A percentile compares a stretch with the other conserved stretches of the same genome.
Evolutionary conservation across 2,329 filamentous ascomycete species (phyloP).

Genomic region (Emmonsia crescens): DNA sequence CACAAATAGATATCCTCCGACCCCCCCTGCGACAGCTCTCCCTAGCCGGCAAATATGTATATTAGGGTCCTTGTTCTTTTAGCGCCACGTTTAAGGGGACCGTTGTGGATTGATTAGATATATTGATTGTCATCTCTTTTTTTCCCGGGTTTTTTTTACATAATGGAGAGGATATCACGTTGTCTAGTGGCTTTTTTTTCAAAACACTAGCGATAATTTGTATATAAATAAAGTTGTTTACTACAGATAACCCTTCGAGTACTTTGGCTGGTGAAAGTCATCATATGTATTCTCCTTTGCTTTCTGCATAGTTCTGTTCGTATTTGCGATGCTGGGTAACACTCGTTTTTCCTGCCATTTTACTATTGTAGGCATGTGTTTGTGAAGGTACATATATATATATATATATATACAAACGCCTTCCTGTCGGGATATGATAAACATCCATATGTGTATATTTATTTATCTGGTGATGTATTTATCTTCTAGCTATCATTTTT

Average conservation of each 20-base stretch:
- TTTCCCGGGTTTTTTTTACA: background rate
- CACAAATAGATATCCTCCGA: background rate
- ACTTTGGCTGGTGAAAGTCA: background rate
- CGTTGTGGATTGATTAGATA: background rate
- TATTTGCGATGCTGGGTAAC: background rate
- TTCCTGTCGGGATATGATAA: too few species aligned
- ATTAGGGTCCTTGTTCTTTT: background rate
- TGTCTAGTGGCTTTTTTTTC: background rate
- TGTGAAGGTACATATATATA: background rate
- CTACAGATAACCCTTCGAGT: background rate
- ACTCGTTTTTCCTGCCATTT: background rate
- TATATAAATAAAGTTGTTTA: background rate
- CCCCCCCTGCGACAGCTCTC: background rate
- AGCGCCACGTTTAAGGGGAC: background rate
- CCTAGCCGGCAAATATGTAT: background rate
- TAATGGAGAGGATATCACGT: background rate
- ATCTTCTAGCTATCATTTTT: too few species aligned
- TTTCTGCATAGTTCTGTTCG: background rate
- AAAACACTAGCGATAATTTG: background rate
- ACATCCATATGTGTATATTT: background rate
- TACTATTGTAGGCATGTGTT: too few species aligned
- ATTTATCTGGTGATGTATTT: background rate
- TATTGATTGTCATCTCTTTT: background rate
- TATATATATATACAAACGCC: background rate
- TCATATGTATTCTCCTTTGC: background rate